phyloP scores from a whole-genome alignment of 805 yeast species.

The Isabelozyma pseudorhagii region DNA sequence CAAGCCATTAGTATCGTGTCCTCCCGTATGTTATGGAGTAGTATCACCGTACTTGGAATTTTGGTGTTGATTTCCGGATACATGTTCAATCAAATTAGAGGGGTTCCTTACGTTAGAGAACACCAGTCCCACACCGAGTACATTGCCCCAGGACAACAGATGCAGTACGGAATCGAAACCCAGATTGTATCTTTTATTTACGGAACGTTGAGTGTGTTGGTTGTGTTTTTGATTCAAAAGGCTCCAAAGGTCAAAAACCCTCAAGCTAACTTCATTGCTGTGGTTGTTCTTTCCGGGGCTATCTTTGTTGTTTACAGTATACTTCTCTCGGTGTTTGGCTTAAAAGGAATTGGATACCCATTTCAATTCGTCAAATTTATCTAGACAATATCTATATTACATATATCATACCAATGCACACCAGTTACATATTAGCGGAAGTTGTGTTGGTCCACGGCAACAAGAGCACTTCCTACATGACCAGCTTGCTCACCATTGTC shows the following conservation, averaged over 20 bases:
- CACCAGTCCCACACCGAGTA: conserved; percentile 30
- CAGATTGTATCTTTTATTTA: conserved; percentile 77
- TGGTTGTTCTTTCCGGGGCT: conserved; percentile 39
- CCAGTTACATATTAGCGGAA: too few species aligned
- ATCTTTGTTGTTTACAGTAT: conserved; percentile 61
- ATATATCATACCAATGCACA: too few species aligned
- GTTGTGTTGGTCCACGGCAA: too few species aligned
- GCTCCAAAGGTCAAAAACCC: conserved; percentile 48
- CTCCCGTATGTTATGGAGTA: conserved; percentile 70
- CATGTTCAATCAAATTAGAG: conserved; percentile 89
- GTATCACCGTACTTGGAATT: conserved; percentile 56
- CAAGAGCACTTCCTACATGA: too few species aligned
- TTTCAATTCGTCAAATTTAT: conserved; percentile 40
- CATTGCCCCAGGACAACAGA: conserved; percentile 59
- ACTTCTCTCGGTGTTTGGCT: conserved; percentile 60
- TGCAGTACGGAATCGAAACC: conserved; percentile 84
- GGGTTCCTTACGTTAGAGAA: conserved; percentile 58
- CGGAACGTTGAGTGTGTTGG: conserved; percentile 60
- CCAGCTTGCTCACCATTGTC: too few species aligned
- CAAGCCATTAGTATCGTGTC: conserved; percentile 39
- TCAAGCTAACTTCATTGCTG: conserved; percentile 47
- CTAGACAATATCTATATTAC: background rate
- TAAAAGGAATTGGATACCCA: conserved; percentile 79
- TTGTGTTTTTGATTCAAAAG: conserved; percentile 57
- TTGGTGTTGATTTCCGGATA: conserved; percentile 81